phyloP scores from a whole-genome alignment of 306 rosid species.

The Alnus rubra region DNA sequence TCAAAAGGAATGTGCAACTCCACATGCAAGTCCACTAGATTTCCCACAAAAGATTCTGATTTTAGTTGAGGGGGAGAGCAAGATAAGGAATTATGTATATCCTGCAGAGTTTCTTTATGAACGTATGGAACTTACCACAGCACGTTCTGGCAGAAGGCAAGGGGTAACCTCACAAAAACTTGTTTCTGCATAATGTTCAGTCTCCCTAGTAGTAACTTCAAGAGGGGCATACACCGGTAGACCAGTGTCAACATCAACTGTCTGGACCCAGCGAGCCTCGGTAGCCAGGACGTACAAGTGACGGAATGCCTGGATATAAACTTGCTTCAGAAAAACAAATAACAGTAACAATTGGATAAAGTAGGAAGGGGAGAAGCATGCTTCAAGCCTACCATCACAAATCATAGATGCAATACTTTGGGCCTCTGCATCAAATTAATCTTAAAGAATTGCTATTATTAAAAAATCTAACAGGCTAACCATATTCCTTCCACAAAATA shows the following conservation, averaged over 20 bases:
- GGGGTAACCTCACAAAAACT: constrained; percentile 94
- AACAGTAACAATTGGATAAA: constrained; percentile 17
- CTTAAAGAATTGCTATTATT: neutral
- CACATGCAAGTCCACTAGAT: neutral
- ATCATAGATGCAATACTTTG: neutral
- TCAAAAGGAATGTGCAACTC: neutral
- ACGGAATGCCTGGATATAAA: constrained; percentile 77
- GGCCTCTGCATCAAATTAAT: neutral
- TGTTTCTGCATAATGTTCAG: constrained; percentile 90
- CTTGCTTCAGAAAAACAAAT: constrained; percentile 31
- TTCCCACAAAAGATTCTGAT: neutral
- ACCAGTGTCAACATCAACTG: constrained; percentile 96
- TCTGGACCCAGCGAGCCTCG: constrained; percentile 97
- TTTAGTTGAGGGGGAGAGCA: neutral
- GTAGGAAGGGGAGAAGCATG: constrained; percentile 17
- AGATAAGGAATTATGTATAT: neutral
- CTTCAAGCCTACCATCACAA: constrained; percentile 5
- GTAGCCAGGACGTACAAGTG: constrained; percentile 94
- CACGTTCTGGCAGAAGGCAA: constrained; percentile 93
- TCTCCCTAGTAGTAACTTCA: constrained; percentile 78
- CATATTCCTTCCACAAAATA: too few species aligned
- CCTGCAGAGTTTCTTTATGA: constrained; percentile 20
- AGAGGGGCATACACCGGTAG: constrained; percentile 93
- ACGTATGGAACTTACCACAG: constrained; percentile 60
- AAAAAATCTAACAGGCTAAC: too few species aligned